A percentile compares a stretch with the other conserved stretches of the same genome.
Evolutionary conservation across 306 rosid genomes (phyloP).

Genomic region (Coriaria nepalensis): DNA sequence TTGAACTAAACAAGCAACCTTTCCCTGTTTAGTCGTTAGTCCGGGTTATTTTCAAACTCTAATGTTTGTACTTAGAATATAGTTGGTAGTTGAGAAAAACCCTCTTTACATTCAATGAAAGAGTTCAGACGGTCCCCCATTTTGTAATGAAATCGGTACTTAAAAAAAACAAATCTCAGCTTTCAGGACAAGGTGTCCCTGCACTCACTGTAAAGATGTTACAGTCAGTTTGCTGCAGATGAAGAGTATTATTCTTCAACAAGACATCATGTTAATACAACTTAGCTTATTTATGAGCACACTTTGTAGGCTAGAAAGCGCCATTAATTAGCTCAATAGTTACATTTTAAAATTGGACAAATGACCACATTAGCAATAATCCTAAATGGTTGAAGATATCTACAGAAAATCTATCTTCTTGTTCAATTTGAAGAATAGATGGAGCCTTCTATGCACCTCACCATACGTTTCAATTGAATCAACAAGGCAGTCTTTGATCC

Average conservation of each 20-base stretch:
- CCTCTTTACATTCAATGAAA: conserved; percentile 11
- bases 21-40: no score
- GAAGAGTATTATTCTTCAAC: background rate
- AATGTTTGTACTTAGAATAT: no score
- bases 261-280: background rate
- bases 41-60: no score
- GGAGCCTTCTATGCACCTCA: conserved; percentile 58
- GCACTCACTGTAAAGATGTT: conserved; percentile 12
- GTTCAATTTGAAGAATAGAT: conserved; percentile 69
- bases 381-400: background rate
- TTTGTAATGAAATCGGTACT: conserved; percentile 11
- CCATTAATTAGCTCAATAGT: background rate
- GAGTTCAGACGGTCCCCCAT: conserved; percentile 19
- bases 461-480: conserved; percentile 57
- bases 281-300: conserved; percentile 8
- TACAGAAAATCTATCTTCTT: conserved; percentile 20
- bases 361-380: no score
- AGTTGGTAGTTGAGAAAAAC: conserved; percentile 11
- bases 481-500: conserved; percentile 70
- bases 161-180: conserved; percentile 2
- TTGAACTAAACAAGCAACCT: background rate
- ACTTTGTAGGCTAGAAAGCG: background rate
- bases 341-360: no score
- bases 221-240: conserved; percentile 27
- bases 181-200: conserved; percentile 27